Percentiles rank a stretch among this genome's conserved stretches.
Conservation (phyloP, 495 filamentous ascomycete species). For the Penicillium coffeae region DNA sequence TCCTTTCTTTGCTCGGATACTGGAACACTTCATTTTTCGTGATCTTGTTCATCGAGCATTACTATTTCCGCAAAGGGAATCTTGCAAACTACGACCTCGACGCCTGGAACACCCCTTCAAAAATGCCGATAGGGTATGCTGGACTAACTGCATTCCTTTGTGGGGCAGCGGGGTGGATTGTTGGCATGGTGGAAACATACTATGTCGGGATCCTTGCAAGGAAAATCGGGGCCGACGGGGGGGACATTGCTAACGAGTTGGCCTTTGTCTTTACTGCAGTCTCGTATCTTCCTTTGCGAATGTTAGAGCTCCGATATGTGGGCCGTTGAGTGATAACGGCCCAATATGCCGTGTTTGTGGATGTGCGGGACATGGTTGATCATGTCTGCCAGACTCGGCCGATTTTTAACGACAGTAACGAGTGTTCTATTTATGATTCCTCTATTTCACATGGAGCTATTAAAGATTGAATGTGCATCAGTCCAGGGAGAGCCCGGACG, state of each 20-base stretch:
- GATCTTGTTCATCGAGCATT: conserved; percentile 58
- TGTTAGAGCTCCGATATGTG: conserved; percentile 26
- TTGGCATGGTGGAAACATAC: conserved; percentile 39
- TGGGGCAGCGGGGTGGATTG: conserved; percentile 32
- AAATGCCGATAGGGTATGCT: conserved; percentile 29
- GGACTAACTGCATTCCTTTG: conserved; percentile 28
- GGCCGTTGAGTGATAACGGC: conserved; percentile 35
- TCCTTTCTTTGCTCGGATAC: conserved; percentile 57
- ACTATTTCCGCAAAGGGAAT: conserved; percentile 51
- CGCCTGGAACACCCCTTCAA: conserved; percentile 29
- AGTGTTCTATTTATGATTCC: conserved; percentile 2
- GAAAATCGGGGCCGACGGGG: conserved; percentile 20
- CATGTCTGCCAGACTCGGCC: background rate
- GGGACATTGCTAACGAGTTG: conserved; percentile 30
- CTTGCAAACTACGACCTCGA: conserved; percentile 40
- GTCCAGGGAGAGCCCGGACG: background rate
- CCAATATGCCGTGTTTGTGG: conserved; percentile 7
- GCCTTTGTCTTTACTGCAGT: conserved; percentile 22
- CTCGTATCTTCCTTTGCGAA: conserved; percentile 19
- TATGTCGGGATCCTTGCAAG: conserved; percentile 26
- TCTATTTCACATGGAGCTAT: background rate
- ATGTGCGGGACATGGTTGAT: no score
- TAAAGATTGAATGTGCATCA: conserved; percentile 13
- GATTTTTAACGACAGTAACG: background rate
- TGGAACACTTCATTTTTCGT: conserved; percentile 56